phyloP scores from a whole-genome alignment of 2,329 filamentous ascomycete genomes.

The Paecilomyces sp. region DNA sequence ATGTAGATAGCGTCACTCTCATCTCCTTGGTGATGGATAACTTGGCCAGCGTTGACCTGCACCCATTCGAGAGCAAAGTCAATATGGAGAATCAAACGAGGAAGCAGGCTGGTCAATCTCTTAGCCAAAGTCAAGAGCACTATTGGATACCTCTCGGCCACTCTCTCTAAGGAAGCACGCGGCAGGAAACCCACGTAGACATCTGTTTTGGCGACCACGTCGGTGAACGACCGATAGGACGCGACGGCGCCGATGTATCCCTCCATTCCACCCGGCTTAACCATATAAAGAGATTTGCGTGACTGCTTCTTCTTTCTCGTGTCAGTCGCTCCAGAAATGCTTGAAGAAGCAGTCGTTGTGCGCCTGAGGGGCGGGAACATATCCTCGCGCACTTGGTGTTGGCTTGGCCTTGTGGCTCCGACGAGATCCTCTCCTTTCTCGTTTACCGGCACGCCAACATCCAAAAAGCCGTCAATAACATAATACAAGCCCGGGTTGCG shows the following conservation, averaged over 20 bases:
- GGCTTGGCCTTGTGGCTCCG: slow-evolving; percentile 21
- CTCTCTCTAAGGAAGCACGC: slow-evolving; percentile 74
- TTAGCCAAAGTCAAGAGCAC: slow-evolving; percentile 95
- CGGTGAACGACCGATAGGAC: slow-evolving; percentile 91
- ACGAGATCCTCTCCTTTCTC: slow-evolving; percentile 45
- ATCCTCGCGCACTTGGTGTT: slow-evolving; percentile 26
- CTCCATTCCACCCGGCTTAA: slow-evolving; percentile 89
- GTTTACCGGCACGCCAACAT: slow-evolving; percentile 76
- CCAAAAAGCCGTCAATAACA: slow-evolving; percentile 92
- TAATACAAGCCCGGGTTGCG: slow-evolving; percentile 96
- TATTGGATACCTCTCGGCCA: slow-evolving; percentile 87
- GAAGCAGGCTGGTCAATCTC: slow-evolving; percentile 78
- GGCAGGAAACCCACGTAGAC: slow-evolving; percentile 96
- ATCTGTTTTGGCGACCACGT: slow-evolving; percentile 95
- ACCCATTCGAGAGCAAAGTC: slow-evolving; percentile 98
- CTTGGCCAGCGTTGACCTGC: slow-evolving; percentile 89
- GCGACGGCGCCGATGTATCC: slow-evolving; percentile 93
- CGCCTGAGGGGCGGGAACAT: slow-evolving; percentile 39
- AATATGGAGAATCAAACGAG: slow-evolving; percentile 86
- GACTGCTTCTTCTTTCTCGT: slow-evolving; percentile 33
- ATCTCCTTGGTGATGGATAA: slow-evolving; percentile 87
- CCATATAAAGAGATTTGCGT: slow-evolving; percentile 73
- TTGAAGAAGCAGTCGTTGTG: slow-evolving; percentile 33
- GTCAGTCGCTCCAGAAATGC: slow-evolving; percentile 18
- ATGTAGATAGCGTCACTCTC: slow-evolving; percentile 99